Evolutionary conservation across 805 yeast genomes (phyloP).

Genomic region (Kodamaea laetipori): DNA sequence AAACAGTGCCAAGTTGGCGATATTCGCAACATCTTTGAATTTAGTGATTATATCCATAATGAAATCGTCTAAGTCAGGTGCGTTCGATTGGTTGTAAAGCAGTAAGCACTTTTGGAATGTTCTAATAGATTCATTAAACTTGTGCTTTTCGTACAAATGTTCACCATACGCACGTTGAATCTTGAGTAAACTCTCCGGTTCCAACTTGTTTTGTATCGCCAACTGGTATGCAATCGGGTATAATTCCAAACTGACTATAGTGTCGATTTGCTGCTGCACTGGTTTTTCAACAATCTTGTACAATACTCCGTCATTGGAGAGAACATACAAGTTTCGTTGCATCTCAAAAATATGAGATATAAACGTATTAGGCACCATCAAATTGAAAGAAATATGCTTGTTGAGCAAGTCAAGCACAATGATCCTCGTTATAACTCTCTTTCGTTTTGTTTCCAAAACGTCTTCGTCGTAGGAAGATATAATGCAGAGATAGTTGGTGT

Average conservation of each 20-base stretch:
- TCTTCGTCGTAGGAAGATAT: constrained; percentile 49
- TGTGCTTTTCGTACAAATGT: constrained; percentile 64
- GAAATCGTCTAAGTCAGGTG: constrained; percentile 32
- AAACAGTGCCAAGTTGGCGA: constrained; percentile 62
- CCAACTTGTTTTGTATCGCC: constrained; percentile 46
- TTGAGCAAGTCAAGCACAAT: constrained; percentile 69
- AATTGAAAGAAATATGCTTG: constrained; percentile 68
- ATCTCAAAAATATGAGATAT: constrained; percentile 59
- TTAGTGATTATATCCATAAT: constrained; percentile 77
- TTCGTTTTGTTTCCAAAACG: constrained; percentile 8
- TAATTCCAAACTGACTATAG: constrained; percentile 67
- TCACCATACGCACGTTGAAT: constrained; percentile 62
- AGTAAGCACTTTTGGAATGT: constrained; percentile 59
- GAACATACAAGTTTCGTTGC: constrained; percentile 58
- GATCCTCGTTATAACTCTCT: constrained; percentile 51
- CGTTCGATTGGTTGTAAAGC: constrained; percentile 22
- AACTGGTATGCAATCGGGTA: constrained; percentile 72
- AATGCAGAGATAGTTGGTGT: constrained; percentile 54
- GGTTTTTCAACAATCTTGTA: constrained; percentile 68
- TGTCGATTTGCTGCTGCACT: constrained; percentile 65
- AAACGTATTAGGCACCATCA: constrained; percentile 62
- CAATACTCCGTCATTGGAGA: constrained; percentile 76
- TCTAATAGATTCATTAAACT: constrained; percentile 68
- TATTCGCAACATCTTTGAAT: constrained; percentile 76
- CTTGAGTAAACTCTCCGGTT: constrained; percentile 30